Evolutionary conservation across 176 grass and related monocot genomes (phyloP), one percentile per base, ranked within the genome.

Genomic region (Oryza glumipatula): DNA sequence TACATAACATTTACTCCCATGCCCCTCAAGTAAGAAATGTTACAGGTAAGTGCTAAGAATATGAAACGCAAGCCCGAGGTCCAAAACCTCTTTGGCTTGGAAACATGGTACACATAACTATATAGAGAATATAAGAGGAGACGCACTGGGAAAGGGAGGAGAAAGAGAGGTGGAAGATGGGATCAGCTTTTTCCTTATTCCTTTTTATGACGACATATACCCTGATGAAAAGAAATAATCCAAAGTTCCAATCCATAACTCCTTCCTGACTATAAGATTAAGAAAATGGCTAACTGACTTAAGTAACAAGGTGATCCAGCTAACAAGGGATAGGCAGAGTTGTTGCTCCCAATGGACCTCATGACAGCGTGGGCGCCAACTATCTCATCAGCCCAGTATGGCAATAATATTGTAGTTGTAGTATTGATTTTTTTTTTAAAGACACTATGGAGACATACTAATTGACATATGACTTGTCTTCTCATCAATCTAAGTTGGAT

Each of bases 401-500:
- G 24, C 8, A 63, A 63, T 63, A 63, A 23, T 21, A 63, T 74
- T 16, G 26, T 83, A 83, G 24, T 73, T 82, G 44, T 19, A 51
- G 9, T 30, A 10, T 30, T 74, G 39, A 35, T 19, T 7, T 83
- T 73, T 7, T 83, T 73, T 33, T 46, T 19, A 33, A 63, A 19
- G n/a, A 74, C 15, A 73, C 58, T 56, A 82, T 21, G 32, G 19
- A 80, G 39, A 79, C 3, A 19, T 16, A 11, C 58, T n/a, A 4
- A 22, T 63, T 63, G n/a, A n/a, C 8, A 43, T 12, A 4, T 38
- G 33, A 52, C 73, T 16, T 66, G 72, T 58, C 33, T 72, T 52
- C 36, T 61, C 54, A 74, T 80, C 46, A 47, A 47, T 68, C 32
- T 46, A n/a, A 17, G 84, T 30, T 46, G 41, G 35, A 78, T 63